A percentile compares a stretch with the other conserved stretches of the same genome.
Conservation (phyloP, 2,329 filamentous ascomycete genomes). For the Fusarium cicatricum region DNA sequence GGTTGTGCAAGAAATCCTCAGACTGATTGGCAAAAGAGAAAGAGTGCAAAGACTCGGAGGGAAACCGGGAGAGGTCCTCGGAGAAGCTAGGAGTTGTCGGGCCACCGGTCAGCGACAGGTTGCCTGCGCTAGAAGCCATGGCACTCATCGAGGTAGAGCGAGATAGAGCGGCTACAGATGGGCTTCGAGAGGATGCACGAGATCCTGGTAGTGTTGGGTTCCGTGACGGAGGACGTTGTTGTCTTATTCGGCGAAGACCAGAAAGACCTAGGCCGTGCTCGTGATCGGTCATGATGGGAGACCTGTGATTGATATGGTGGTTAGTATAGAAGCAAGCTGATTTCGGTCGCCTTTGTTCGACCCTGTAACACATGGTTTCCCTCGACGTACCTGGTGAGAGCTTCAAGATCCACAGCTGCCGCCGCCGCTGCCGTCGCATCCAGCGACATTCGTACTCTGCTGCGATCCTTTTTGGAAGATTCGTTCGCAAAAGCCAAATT, state of each 20-base stretch:
- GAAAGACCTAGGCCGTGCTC: constrained; percentile 87
- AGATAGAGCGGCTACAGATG: constrained; percentile 64
- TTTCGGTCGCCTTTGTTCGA: constrained; percentile 22
- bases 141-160: constrained; percentile 77
- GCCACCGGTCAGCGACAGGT: constrained; percentile 64
- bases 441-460: constrained; percentile 77
- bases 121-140: constrained; percentile 65
- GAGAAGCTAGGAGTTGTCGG: constrained; percentile 78
- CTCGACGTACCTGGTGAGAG: constrained; percentile 71
- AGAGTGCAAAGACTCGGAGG: constrained; percentile 94
- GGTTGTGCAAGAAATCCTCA: constrained; percentile 88
- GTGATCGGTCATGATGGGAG: constrained; percentile 83
- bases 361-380: constrained; percentile 32
- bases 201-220: constrained; percentile 70
- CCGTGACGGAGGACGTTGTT: constrained; percentile 73
- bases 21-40: constrained; percentile 98
- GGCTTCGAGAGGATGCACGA: constrained; percentile 67
- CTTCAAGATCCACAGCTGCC: constrained; percentile 68
- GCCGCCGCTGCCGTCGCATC: constrained; percentile 74
- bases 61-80: constrained; percentile 92
- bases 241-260: constrained; percentile 91
- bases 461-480: constrained; percentile 58
- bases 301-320: constrained; percentile 60
- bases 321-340: constrained; percentile 36
- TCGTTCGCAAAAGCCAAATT: constrained; percentile 62